Evolutionary conservation across 768 basidiomycete species (phyloP).

Genomic region (Panaeolus papilionaceus): DNA sequence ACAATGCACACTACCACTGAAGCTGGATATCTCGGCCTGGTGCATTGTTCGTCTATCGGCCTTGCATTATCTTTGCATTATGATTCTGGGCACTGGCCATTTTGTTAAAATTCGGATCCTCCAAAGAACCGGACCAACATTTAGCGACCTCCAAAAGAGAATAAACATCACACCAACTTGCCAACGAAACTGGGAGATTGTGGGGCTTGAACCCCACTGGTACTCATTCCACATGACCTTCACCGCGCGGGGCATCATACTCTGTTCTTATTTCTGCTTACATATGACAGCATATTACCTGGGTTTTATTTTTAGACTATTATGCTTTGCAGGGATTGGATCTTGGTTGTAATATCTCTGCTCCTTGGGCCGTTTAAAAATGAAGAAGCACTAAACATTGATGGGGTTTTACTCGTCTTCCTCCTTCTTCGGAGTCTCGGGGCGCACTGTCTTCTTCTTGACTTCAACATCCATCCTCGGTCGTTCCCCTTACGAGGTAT

Average conservation of each 20-base stretch:
- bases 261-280: neutral
- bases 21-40: neutral
- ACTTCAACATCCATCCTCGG: neutral
- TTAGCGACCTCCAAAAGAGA: neutral
- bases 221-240: neutral
- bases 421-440: constrained; percentile 7
- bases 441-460: neutral
- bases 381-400: constrained; percentile 3
- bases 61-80: neutral
- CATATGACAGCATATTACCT: constrained; percentile 4
- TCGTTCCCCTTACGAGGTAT: neutral
- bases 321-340: neutral
- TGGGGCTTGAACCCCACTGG: neutral
- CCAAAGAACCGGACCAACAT: neutral
- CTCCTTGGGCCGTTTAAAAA: constrained; percentile 1
- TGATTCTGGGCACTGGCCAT: neutral
- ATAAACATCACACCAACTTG: neutral
- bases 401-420: neutral
- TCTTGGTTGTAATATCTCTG: neutral
- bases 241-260: neutral
- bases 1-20: neutral
- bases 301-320: constrained; percentile 9
- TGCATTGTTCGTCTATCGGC: neutral
- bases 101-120: neutral
- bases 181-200: neutral